Evolutionary conservation across 306 rosid genomes (phyloP).

Genomic region (Medicago lupulina): DNA sequence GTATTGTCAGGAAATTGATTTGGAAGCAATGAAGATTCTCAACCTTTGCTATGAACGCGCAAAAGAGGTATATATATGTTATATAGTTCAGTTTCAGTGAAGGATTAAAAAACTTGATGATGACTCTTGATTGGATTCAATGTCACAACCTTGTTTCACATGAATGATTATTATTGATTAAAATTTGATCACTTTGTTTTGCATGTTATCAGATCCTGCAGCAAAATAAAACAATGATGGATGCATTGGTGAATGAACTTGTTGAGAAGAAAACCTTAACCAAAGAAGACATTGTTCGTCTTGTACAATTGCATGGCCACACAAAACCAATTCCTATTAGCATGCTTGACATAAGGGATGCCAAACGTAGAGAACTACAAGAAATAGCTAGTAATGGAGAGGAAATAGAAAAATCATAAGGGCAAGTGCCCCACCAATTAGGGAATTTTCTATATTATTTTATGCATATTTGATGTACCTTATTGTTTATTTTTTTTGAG

Average conservation of each 20-base stretch:
- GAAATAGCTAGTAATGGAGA: constrained; percentile 50
- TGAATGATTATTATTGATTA: constrained; percentile 6
- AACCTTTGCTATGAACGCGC: constrained; percentile 80
- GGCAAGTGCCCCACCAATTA: constrained; percentile 38
- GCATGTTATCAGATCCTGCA: constrained; percentile 65
- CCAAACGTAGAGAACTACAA: constrained; percentile 63
- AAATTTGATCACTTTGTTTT: constrained; percentile 32
- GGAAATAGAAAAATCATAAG: constrained; percentile 37
- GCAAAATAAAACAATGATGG: constrained; percentile 74
- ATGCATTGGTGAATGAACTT: constrained; percentile 78
- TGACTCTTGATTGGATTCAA: constrained; percentile 7
- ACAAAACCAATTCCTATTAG: constrained; percentile 64
- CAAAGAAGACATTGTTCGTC: constrained; percentile 69
- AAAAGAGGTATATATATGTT: constrained; percentile 67
- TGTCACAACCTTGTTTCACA: constrained; percentile 8
- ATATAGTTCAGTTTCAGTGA: not conserved
- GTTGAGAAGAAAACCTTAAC: constrained; percentile 82
- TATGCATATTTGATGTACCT: constrained; percentile 24
- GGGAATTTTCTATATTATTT: constrained; percentile 18
- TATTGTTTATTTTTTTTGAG: too few relatives aligned
- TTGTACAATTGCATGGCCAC: constrained; percentile 79
- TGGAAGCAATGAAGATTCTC: constrained; percentile 74
- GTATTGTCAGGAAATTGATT: constrained; percentile 74
- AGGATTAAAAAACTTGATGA: constrained; percentile 1
- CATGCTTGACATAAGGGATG: constrained; percentile 71